Evolutionary conservation across 1,284 basidiomycete species (phyloP), one percentile per base, ranked within the genome.

Genomic region (Leucoagaricus sp.): DNA sequence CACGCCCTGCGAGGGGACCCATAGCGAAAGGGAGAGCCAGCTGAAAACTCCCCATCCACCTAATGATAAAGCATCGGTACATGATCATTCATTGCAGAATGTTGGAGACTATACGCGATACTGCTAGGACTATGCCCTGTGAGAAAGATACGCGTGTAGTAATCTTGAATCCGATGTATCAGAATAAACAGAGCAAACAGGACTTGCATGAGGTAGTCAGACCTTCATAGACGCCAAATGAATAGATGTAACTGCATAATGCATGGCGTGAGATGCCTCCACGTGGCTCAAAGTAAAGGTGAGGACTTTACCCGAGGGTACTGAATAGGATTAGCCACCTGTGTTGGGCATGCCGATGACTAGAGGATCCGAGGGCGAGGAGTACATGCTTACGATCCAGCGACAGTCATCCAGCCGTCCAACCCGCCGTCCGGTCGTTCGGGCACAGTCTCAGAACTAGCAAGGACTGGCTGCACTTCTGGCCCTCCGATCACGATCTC

Each of bases 41-140:
- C 60, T 75, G 73, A 15, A 74, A 52, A 38, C 65, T 67, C 38
- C 66, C 69, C 52, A 70, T 66, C 78, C 78, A 81, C 23, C 76
- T 77, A 42, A 13, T 17, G 3, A 33, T n/a, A 28, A 42, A n/a
- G n/a, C n/a, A n/a, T 54, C 38, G 23, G 33, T 57, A 23, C 33
- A 48, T 55, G 48, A 38, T 53, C 1, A 4, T 9, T 28, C 44
- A 28, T 33, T 47, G 5, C 7, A 15, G 31, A 31, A 12, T 5
- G 19, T 23, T 28, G 13, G 13, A 4, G 17, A 34, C 17, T 49
- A 13, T 51, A 57, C 55, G 55, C 48, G 19, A 57, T 50, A 23
- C 41, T 50, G 9, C 55, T 57, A 8, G 55, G 55, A 23, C 34
- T 46, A 31, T 45, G 42, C 6, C 48, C 10, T 6, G 4, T 13